Evolutionary conservation across 305 asterid species (phyloP), one percentile per base, ranked within the genome.

Genomic region (Solanum chacoense): DNA sequence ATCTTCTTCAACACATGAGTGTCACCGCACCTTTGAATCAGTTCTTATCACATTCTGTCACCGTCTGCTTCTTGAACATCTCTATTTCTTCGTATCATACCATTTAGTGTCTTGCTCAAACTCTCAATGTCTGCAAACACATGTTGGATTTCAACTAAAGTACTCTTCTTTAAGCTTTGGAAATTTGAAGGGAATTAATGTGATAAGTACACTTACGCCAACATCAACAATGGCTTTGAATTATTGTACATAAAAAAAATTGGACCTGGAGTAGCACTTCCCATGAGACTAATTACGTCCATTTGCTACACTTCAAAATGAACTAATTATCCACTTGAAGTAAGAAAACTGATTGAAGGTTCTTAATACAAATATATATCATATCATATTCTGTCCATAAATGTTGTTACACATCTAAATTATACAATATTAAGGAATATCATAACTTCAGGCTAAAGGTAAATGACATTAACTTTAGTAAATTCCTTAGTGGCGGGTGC

Each of bases 201-300:
- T 20, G 50, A 55, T 88, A 34, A 88, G 40, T 37, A 37, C 40
- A 8, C 40, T 36, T 36, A 32, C 40, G 11, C 37, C 40, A 36
- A 36, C 40, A 36, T 36, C 40, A 36, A 36, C 11, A 36, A 36
- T 36, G 11, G 40, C 40, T 36, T 36, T 36, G 40, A 36, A 3
- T 36, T 36, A 36, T 36, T 36, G 40, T 36, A 36, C 40, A 36
- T 36, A 36, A 36, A 36, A 36, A 6, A 36, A 36, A 36, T 36
- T 36, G 90, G 88, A 24, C 93, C 95, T 7, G 90, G 13, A 34
- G 90, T 90, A 50, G 90, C 92, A 34, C 91, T 92, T 65, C 73
- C 74, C 6, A 87, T 11, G 45, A 87, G 6, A 35, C 31, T 69
- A 31, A 31, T 31, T 59, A 35, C 86, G 38, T 71, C 90, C 91